A percentile compares a stretch with the other conserved stretches of the same genome.
Evolutionary conservation across 805 yeast species (phyloP).

Genomic region (Suhomyces emberorum): DNA sequence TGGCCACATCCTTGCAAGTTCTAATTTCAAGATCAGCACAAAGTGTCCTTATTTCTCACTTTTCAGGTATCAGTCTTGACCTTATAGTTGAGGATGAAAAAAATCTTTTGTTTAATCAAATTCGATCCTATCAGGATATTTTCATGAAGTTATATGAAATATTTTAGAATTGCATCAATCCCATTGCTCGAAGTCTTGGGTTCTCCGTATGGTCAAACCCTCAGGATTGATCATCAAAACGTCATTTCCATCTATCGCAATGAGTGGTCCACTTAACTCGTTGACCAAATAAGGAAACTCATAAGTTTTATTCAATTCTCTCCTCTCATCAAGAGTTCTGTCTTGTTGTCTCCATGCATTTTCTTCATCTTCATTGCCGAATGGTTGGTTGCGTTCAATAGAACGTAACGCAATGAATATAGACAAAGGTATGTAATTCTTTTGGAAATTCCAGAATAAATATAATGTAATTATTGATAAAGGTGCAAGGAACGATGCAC

Average conservation of each 20-base stretch:
- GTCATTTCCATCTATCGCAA: slow-evolving; percentile 57
- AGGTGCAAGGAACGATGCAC: slow-evolving; percentile 72
- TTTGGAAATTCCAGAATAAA: slow-evolving; percentile 77
- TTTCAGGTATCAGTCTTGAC: slow-evolving; percentile 10
- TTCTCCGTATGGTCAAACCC: slow-evolving; percentile 27
- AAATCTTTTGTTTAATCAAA: slow-evolving; percentile 1
- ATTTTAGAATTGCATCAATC: slow-evolving; percentile 7
- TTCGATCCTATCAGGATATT: slow-evolving; percentile 3
- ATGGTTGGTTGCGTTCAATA: slow-evolving; percentile 47
- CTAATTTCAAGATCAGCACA: slow-evolving; percentile 13
- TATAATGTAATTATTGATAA: slow-evolving; percentile 67
- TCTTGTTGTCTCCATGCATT: slow-evolving; percentile 10
- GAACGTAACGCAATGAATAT: slow-evolving; percentile 86
- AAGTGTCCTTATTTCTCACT: slow-evolving; percentile 11
- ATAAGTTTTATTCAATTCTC: slow-evolving; percentile 70
- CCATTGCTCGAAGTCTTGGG: slow-evolving; percentile 15
- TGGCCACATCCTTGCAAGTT: slow-evolving; percentile 16
- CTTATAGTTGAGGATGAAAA: slow-evolving; percentile 12
- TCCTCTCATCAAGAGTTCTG: slow-evolving; percentile 70
- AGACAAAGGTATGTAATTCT: slow-evolving; percentile 74
- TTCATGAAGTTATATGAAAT: too few relatives aligned
- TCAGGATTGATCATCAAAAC: slow-evolving; percentile 27
- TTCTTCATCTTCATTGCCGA: slow-evolving; percentile 21
- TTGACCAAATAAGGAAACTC: slow-evolving; percentile 71
- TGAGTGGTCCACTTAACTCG: slow-evolving; percentile 81